Base-by-base conservation (phyloP, 148 eudicot species). In the Persicaria maculosa region DNA sequence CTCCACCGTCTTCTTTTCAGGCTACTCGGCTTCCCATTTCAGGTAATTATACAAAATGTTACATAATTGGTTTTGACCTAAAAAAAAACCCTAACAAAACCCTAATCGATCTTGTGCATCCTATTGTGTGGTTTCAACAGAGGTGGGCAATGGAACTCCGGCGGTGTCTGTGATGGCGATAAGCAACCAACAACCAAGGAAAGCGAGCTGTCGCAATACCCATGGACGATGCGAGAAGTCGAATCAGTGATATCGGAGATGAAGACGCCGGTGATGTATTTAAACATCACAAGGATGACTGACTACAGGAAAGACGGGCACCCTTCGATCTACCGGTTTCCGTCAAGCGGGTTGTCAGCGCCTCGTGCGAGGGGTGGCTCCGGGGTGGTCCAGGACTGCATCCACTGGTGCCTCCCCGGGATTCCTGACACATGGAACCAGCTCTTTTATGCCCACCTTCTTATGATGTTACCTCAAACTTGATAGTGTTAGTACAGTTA, bases 401-500 rank as follows among this genome's bases (percentile, higher is more conserved):
- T 95, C 83, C 97, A 92, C 46, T 92, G 97, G 97, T 92, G 97
- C 70, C 88, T 92, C 6, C 97, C 97, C 4, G 97, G 96, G 19
- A 91, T 92, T 46, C 97, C 97, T 15, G 96, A 92, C 80, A 73
- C 95, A 44, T 92, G 96, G 97, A 92, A 92, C 61, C 91, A 90
- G 76, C 83, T 92, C 47, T 90, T 92, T 0, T 88, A 84, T 70
- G 90, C 93, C 40, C 79, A 89, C 55, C 73, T 93, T 50, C 67
- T 90, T 58, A 87, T 12, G 19, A 65, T 65, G 46, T 65, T 65
- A 43, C 70, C 70, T 43, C 70, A 65, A 40, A 65, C 17, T 40
- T 65, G 10, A 40, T 31, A 31, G 40, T 31, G 40, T 31, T 31
- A 31, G 0, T 20, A n/a, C 31, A 25, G 36, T 31, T 31, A 31